These are phyloP conservation scores for Pichia phayaonensis DNA, from an alignment of 805 yeast species.

Conservation along the genomic window DNA sequence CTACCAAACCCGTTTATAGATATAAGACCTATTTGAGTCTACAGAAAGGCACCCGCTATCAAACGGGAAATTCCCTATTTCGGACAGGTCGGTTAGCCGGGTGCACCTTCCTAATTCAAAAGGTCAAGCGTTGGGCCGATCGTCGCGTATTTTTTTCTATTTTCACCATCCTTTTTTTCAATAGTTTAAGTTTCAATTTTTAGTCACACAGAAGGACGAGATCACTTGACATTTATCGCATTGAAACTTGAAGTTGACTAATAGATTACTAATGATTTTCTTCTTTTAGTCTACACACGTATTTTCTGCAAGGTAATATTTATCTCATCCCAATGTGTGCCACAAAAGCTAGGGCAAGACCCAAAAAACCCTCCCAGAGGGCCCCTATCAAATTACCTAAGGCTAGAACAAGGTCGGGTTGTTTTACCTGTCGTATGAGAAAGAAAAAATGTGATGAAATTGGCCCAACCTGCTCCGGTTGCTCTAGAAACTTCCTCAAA, in stretches of 20 bases:
- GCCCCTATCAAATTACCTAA: slow-evolving; percentile 9
- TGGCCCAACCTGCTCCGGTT: slow-evolving; percentile 28
- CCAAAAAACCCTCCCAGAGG: background rate
- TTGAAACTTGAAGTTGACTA: no score
- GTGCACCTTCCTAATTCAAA: background rate
- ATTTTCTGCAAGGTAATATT: background rate
- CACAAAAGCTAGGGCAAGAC: background rate
- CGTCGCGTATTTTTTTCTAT: background rate
- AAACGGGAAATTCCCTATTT: background rate
- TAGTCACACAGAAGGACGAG: background rate
- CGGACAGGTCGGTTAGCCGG: background rate
- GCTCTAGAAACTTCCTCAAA: slow-evolving; percentile 27
- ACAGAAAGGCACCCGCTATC: background rate
- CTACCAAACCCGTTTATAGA: background rate
- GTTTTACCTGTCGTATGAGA: slow-evolving; percentile 32
- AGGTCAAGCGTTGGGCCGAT: background rate
- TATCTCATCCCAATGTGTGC: background rate
- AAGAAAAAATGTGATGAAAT: slow-evolving; percentile 32
- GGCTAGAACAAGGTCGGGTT: slow-evolving; percentile 28
- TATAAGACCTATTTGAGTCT: no score
- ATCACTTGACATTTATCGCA: background rate
- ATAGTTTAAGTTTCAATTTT: no score
- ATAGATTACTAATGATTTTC: no score
- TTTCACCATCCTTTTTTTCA: background rate
- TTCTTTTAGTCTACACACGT: no score